phyloP scores from a whole-genome alignment of 2,329 filamentous ascomycete species.

The Chaetomiaceae sp. region DNA sequence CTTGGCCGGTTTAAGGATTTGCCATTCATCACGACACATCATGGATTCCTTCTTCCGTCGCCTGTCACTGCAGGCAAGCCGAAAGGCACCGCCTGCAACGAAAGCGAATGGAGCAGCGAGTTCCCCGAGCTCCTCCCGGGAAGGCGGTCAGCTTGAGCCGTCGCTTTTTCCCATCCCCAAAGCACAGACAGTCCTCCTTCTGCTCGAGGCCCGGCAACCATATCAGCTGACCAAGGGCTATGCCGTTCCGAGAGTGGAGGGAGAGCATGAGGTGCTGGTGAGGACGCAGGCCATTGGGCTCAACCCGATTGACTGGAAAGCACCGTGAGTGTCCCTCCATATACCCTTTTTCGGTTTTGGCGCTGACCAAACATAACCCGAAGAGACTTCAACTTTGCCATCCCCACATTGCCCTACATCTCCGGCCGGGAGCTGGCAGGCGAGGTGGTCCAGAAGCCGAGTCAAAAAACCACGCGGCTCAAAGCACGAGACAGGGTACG shows the following conservation, averaged over 20 bases:
- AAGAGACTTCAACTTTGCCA: slow-evolving; percentile 63
- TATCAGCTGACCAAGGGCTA: slow-evolving; percentile 29
- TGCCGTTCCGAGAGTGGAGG: slow-evolving; percentile 26
- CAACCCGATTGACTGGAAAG: slow-evolving; percentile 75
- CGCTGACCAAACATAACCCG: slow-evolving; percentile 26
- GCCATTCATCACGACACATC: no score
- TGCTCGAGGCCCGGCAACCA: slow-evolving; percentile 29
- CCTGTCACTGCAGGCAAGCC: neutral
- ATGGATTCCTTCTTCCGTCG: neutral
- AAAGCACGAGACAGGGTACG: slow-evolving; percentile 50
- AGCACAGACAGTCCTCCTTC: slow-evolving; percentile 29
- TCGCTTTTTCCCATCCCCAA: slow-evolving; percentile 11
- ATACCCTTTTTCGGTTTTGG: neutral
- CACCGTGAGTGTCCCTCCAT: slow-evolving; percentile 48
- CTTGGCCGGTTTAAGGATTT: no score
- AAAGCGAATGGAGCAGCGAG: no score
- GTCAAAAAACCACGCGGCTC: slow-evolving; percentile 40
- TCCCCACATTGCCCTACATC: slow-evolving; percentile 63
- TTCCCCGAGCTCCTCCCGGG: neutral
- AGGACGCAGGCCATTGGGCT: slow-evolving; percentile 61
- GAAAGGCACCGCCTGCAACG: neutral
- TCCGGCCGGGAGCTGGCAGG: slow-evolving; percentile 67
- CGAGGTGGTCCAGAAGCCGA: slow-evolving; percentile 42
- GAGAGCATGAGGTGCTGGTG: slow-evolving; percentile 53
- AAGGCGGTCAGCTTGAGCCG: neutral